Evolutionary conservation across 106 monocot genomes (phyloP), one percentile per base, ranked within the genome.

Genomic region (Dendrobium nobile): DNA sequence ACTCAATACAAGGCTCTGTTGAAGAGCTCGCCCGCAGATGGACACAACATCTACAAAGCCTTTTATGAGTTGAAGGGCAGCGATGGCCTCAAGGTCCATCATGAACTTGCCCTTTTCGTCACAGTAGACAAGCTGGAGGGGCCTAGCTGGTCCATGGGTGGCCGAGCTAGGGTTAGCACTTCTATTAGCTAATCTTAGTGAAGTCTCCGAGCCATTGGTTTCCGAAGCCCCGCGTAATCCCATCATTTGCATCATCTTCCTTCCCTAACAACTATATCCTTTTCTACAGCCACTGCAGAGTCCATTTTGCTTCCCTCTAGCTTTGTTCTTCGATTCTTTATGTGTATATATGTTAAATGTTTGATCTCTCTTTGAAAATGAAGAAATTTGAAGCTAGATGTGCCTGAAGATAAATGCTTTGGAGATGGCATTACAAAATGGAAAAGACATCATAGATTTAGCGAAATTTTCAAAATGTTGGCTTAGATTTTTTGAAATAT

Each of bases 21-120:
- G 92, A 17, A 90, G 90, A 18, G 92, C 92, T 47, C 92, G 86
- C 22, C 92, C 92, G 20, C 92, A 91, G 75, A 91, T 91, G 20
- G 90, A 90, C 41, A 92, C 86, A 54, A 92, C 90, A 5, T 90
- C 92, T 47, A 92, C 72, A 68, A 90, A 90, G 43, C 90, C 92
- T 64, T 92, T 92, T 27, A 93, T n/a, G 43, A 97, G 85, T 82
- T 97, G 94, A 13, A 97, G 89, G 7, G 91, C 80, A 20, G 92
- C 89, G 59, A 94, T 92, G n/a, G 97, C 97, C 85, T 97, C 97
- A 6, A 92, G 87, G 79, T 92, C 94, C 97, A 97, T 92, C 80
- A 80, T 77, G 84, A 97, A 97, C 89, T 88, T 92, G 9, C 93
- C 93, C 67, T 87, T 90, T 43, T 90, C 90, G 80, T 93, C 93